phyloP scores from a whole-genome alignment of 306 rosid genomes.

The Dryas octopetala region DNA sequence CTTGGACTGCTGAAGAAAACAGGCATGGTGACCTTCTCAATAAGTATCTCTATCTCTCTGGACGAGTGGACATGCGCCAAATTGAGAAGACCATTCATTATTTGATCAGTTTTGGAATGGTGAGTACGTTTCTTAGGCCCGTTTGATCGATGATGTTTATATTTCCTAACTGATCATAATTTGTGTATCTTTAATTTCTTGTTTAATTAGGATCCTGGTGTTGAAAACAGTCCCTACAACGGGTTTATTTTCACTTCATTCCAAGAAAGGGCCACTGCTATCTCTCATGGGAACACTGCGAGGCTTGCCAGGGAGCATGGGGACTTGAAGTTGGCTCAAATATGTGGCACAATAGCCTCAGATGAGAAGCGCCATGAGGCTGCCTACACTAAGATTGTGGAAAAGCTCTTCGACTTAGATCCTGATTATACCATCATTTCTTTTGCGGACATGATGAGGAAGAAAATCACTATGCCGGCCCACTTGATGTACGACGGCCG shows the following conservation, averaged over 20 bases:
- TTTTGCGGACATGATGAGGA: conserved; percentile 22
- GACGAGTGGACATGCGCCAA: conserved; percentile 3
- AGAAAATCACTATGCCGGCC: conserved; percentile 31
- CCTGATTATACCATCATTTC: too few relatives aligned
- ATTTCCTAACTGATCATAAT: too few relatives aligned
- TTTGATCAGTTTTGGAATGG: not conserved
- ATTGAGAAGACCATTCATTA: not conserved
- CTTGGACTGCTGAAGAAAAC: not conserved
- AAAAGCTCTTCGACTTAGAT: too few relatives aligned
- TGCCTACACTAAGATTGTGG: conserved; percentile 19
- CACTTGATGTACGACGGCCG: not conserved
- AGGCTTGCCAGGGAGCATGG: conserved; percentile 17
- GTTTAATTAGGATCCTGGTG: too few relatives aligned
- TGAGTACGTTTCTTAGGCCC: not conserved
- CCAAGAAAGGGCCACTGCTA: conserved; percentile 29
- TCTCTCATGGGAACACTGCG: conserved; percentile 29
- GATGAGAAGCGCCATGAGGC: conserved; percentile 33
- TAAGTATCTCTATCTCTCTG: conserved; percentile 11
- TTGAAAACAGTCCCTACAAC: too few relatives aligned
- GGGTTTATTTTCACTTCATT: conserved; percentile 13
- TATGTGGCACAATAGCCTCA: conserved; percentile 27
- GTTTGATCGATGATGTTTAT: too few relatives aligned
- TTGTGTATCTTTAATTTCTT: too few relatives aligned
- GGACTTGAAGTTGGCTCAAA: conserved; percentile 18
- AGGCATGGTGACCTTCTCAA: conserved; percentile 2